phyloP scores from a whole-genome alignment of 2,329 filamentous ascomycete genomes.

The Fusarium clavum region DNA sequence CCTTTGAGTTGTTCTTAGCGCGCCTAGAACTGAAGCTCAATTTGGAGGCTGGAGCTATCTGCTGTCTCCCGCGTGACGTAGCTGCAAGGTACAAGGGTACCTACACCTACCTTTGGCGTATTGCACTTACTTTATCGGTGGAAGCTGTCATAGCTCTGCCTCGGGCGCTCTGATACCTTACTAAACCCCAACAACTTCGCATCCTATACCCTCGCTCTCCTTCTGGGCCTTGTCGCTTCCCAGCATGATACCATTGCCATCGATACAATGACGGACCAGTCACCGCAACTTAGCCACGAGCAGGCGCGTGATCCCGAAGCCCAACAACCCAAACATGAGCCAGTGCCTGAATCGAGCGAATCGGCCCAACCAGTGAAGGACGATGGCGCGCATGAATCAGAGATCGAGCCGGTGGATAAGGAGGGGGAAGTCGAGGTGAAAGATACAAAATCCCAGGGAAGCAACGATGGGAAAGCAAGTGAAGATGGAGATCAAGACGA shows the following conservation, averaged over 20 bases:
- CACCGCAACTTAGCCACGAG: conserved; percentile 51
- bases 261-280: conserved; percentile 57
- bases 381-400: conserved; percentile 52
- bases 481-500: conserved; percentile 29
- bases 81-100: conserved; percentile 44
- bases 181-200: conserved; percentile 22
- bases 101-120: conserved; percentile 23
- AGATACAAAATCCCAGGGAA: conserved; percentile 18
- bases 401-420: conserved; percentile 44
- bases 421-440: conserved; percentile 4
- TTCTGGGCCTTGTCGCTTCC: conserved; percentile 25
- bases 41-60: not conserved
- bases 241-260: conserved; percentile 48
- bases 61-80: conserved; percentile 48
- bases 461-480: conserved; percentile 38
- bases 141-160: conserved; percentile 44
- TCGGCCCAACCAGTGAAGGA: conserved; percentile 7
- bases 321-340: conserved; percentile 35
- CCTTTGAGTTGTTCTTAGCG: conserved; percentile 29
- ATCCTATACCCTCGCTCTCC: conserved; percentile 19
- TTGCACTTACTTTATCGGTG: conserved; percentile 21
- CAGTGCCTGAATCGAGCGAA: conserved; percentile 25
- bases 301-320: conserved; percentile 34
- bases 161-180: conserved; percentile 18
- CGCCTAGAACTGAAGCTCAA: conserved; percentile 30